A percentile compares a stretch with the other conserved stretches of the same genome.
These are phyloP conservation scores for Discostella stelligeroides DNA, from an alignment of 108 stramenopile genomes.

Conservation along the genomic window DNA sequence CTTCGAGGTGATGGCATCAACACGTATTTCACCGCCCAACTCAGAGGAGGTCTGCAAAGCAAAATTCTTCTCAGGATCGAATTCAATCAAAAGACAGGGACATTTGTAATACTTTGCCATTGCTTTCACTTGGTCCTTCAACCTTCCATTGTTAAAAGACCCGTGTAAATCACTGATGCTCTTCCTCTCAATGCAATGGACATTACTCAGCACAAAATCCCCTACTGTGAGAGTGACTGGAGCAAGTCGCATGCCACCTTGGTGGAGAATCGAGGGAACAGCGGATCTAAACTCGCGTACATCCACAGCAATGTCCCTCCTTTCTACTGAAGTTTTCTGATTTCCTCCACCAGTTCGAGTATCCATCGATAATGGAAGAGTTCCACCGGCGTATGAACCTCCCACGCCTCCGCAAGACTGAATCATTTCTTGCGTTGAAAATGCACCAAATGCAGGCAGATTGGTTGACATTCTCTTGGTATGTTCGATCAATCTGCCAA, in stretches of 20 bases:
- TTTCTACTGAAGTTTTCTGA: conserved; percentile 41
- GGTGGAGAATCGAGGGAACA: conserved; percentile 95
- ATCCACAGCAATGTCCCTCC: conserved; percentile 91
- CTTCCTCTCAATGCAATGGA: conserved; percentile 96
- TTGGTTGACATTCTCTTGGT: conserved; percentile 91
- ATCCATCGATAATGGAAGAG: conserved; percentile 79
- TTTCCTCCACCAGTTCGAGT: conserved; percentile 75
- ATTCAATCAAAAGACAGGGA: conserved; percentile 93
- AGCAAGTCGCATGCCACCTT: conserved; percentile 88
- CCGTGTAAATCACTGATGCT: conserved; percentile 94
- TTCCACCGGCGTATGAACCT: conserved; percentile 73
- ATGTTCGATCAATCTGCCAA: conserved; percentile 91
- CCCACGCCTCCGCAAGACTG: conserved; percentile 66
- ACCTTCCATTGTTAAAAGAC: conserved; percentile 90
- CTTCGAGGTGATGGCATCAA: conserved; percentile 84
- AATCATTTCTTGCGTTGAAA: conserved; percentile 87
- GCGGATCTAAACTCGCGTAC: conserved; percentile 97
- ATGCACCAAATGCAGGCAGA: conserved; percentile 50
- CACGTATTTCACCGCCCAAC: conserved; percentile 82
- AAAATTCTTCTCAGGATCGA: conserved; percentile 92
- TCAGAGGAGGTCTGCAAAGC: conserved; percentile 82
- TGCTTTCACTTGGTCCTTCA: conserved; percentile 91
- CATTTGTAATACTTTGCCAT: conserved; percentile 93
- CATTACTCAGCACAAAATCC: conserved; percentile 96
- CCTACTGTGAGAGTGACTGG: conserved; percentile 94